Evolutionary conservation across 2,329 filamentous ascomycete species (phyloP), one percentile per base, ranked within the genome.

Genomic region (Arachnopeziza araneosa): DNA sequence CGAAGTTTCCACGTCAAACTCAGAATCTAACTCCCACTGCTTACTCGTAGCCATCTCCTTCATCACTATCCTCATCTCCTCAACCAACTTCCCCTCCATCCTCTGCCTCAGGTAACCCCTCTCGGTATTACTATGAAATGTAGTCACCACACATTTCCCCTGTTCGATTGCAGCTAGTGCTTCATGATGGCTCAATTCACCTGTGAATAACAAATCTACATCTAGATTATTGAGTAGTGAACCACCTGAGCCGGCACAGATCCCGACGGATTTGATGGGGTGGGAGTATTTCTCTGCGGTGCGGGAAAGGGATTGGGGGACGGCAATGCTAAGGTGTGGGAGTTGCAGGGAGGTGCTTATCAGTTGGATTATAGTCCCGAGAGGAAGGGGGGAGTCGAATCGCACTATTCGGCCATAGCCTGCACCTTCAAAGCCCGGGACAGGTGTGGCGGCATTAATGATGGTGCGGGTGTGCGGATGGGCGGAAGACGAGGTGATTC

Each of bases 61-160:
- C 8, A 80, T 73, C 55, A 9, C n/a, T 9, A 19, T 48, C 52
- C 48, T 52, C 53, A 10, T 53, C 22, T 52, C 23, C 7, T 24
- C 52, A 58, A 44, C 49, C 48, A 58, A 24, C 22, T 24, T 22
- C 22, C 24, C 24, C 68, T 82, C 81, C 77, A 99, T 81, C 53
- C 89, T 84, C 61, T 87, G 80, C 60, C 81, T 81, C 68, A 99
- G 75, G 71, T 93, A 99, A 0, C 85, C 87, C 44, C 95, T 80
- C 48, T 99, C 95, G 0, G 90, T 95, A 74, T 98, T 98, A 68
- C 89, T 93, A 74, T 99, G 95, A 69, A 96, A 96, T 54, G 96
- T 81, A 50, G 88, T 89, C 56, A 98, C 83, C 0, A 98, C 90
- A 58, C 86, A 88, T 64, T 87, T 87, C 1, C 93, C 93, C 60